Base-by-base conservation (phyloP, 768 basidiomycete genomes). In the Cubamyces lactineus region DNA sequence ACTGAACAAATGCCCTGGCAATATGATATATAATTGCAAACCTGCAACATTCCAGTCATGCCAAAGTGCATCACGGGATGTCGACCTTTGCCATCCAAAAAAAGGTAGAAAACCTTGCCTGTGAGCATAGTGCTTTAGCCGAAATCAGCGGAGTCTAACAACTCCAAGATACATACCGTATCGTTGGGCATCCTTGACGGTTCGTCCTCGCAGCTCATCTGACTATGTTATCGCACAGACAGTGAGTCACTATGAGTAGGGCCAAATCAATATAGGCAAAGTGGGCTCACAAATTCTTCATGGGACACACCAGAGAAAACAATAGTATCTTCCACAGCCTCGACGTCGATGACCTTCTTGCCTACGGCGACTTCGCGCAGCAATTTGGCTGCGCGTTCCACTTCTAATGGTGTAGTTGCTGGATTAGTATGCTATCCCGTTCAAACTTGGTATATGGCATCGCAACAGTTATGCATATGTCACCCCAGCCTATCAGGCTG, bases 1-100 rank as follows among this genome's bases (percentile, higher is more conserved):
- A 19, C 4, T 17, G n/a, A 15, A 9, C 16, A 7, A 1, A 9
- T 7, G 24, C 21, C 9, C 5, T 5, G 11, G 5, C 0, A 12
- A 17, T 17, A 0, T 4, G 11, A 41, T 2, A 13, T 13, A 0
- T 9, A 2, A 47, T 16, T 19, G 45, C 71, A 38, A 53, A 85
- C 87, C 76, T 88, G 86, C 38, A 92, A 77, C 84, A 86, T 88
- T n/a, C 91, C 91, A 1, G 90, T 92, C 91, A 92, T 93, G 2
- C 91, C 91, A 66, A 92, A 90, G 70, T 92, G 91, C 50, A 92
- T 73, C 2, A 92, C 86, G 3, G 90, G 90, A 64, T 83, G 71
- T 67, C 77, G 78, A 0, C 88, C 89, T 15, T 75, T 61, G 7
- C 88, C 88, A 30, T 83, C 80, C 2, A 92, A 78, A 46, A 81